Evolutionary conservation across 495 filamentous ascomycete genomes (phyloP).

Genomic region (Daldinia decipiens): DNA sequence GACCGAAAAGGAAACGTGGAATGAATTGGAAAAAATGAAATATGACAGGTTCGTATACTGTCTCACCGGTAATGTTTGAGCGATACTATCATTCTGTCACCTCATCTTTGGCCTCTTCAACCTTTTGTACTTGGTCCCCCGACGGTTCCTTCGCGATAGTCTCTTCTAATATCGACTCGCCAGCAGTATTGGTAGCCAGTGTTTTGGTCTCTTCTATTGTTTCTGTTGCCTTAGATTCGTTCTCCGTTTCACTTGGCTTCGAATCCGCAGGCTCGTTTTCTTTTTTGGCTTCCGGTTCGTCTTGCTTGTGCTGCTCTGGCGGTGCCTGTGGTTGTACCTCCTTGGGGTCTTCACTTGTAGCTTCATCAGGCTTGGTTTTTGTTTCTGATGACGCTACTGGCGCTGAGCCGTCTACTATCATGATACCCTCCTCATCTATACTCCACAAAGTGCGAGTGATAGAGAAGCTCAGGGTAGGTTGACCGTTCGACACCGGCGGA

Average conservation of each 20-base stretch:
- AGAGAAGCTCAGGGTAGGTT: conserved; percentile 50
- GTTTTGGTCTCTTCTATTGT: conserved; percentile 48
- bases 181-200: conserved; percentile 66
- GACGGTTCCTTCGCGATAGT: conserved; percentile 51
- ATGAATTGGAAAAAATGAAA: conserved; percentile 38
- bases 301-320: conserved; percentile 44
- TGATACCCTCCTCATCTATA: conserved; percentile 62
- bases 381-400: conserved; percentile 36
- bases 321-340: conserved; percentile 47
- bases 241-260: conserved; percentile 15
- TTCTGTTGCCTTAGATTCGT: background rate
- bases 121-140: conserved; percentile 49
- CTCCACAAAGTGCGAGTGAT: conserved; percentile 57
- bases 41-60: conserved; percentile 19
- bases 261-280: conserved; percentile 25
- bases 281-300: conserved; percentile 37
- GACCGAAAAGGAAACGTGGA: conserved; percentile 33
- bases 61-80: conserved; percentile 4
- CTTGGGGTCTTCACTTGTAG: conserved; percentile 40
- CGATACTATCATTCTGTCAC: conserved; percentile 33
- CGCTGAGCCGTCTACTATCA: conserved; percentile 51
- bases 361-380: conserved; percentile 30
- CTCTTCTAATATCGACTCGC: conserved; percentile 61
- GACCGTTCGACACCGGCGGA: conserved; percentile 41
- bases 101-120: conserved; percentile 46